phyloP scores from a whole-genome alignment of 495 filamentous ascomycete genomes.

The Massariosphaeria phaeospora region DNA sequence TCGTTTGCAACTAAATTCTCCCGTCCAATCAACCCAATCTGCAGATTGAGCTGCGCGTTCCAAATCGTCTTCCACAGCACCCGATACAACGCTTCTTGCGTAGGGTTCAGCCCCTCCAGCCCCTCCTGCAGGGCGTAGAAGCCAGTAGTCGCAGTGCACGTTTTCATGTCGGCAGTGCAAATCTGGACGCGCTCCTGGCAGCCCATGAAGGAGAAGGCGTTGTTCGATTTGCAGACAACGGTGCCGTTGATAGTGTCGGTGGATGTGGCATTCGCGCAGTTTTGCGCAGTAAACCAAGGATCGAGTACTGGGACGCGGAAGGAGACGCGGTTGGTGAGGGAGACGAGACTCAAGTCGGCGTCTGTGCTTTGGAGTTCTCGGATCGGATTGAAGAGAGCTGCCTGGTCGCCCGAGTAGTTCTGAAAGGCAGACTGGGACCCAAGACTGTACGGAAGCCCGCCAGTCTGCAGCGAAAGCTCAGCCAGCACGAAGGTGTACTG shows the following conservation, averaged over 20 bases:
- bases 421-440: too few relatives aligned
- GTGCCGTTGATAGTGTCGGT: background rate
- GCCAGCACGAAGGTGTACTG: background rate
- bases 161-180: slow-evolving; percentile 1
- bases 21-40: slow-evolving; percentile 1
- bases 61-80: slow-evolving; percentile 15
- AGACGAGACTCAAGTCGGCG: slow-evolving; percentile 4
- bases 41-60: slow-evolving; percentile 4
- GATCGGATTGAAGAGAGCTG: slow-evolving; percentile 9
- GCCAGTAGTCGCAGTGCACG: slow-evolving; percentile 10
- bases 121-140: background rate
- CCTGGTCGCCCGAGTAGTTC: background rate
- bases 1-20: slow-evolving; percentile 16
- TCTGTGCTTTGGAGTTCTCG: background rate
- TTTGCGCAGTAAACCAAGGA: slow-evolving; percentile 7
- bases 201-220: slow-evolving; percentile 6
- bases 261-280: background rate
- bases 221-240: background rate
- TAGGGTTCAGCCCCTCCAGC: background rate
- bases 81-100: slow-evolving; percentile 6
- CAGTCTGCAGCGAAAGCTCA: background rate
- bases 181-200: slow-evolving; percentile 25
- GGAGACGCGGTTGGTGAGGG: background rate
- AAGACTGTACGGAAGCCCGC: background rate
- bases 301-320: slow-evolving; percentile 6